Percentiles rank a stretch among this genome's conserved stretches.
Conservation (phyloP, 441 rosid genomes). For the Pelargonium myrrhifolium region DNA sequence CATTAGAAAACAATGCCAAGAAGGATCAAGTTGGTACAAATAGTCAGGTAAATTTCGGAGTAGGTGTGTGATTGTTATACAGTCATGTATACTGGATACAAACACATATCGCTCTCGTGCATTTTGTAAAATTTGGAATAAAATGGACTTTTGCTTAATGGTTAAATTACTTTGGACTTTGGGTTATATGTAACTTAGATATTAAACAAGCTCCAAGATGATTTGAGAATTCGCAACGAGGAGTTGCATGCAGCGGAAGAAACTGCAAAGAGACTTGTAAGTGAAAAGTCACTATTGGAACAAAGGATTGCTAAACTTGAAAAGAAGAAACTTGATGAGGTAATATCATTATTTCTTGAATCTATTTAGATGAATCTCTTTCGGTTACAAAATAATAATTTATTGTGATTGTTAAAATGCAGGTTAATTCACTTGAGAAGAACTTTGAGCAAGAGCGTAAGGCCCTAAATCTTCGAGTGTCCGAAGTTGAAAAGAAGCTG, state of each 20-base stretch:
- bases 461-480: conserved; percentile 46
- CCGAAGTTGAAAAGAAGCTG: conserved; percentile 63
- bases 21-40: conserved; percentile 35
- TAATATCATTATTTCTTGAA: conserved; percentile 19
- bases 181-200: conserved; percentile 32
- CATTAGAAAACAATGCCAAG: conserved; percentile 36
- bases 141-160: neutral
- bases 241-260: conserved; percentile 52
- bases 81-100: no score
- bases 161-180: conserved; percentile 16
- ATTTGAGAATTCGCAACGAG: conserved; percentile 51
- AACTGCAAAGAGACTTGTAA: conserved; percentile 37
- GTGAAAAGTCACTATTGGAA: conserved; percentile 55
- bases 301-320: conserved; percentile 54
- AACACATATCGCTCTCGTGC: no score
- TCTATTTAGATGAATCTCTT: neutral
- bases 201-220: conserved; percentile 53
- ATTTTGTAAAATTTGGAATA: neutral
- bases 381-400: neutral
- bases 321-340: conserved; percentile 71
- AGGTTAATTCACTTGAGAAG: conserved; percentile 51
- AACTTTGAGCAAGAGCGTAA: conserved; percentile 61
- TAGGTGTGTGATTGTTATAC: neutral
- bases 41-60: conserved; percentile 39
- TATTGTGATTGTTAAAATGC: conserved; percentile 17